Percentiles rank a stretch among this genome's conserved stretches.
phyloP scores from a whole-genome alignment of 768 basidiomycete species.

The Leccinum broughii region DNA sequence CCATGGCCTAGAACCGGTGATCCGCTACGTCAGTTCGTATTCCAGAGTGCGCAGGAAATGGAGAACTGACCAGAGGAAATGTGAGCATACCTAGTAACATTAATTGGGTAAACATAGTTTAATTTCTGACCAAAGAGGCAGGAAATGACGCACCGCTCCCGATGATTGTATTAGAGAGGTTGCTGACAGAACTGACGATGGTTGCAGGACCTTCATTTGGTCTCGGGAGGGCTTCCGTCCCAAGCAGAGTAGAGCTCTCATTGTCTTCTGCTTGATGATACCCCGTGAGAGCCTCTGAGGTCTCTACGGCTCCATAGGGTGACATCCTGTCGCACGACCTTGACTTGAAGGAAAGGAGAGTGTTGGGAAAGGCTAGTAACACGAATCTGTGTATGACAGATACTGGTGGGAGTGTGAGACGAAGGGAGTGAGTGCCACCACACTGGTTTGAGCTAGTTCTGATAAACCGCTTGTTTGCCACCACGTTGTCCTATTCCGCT shows the following conservation, averaged over 20 bases:
- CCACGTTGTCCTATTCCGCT: not conserved
- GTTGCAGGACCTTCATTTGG: constrained; percentile 66
- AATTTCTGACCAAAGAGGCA: not conserved
- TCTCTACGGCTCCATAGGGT: constrained; percentile 60
- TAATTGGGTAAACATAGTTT: not conserved
- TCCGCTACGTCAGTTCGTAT: not conserved
- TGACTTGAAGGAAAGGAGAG: constrained; percentile 2
- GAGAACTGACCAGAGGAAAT: constrained; percentile 66
- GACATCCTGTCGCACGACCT: constrained; percentile 63
- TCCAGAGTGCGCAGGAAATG: not conserved
- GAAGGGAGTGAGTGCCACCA: not conserved
- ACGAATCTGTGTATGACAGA: not conserved
- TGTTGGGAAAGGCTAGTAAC: not conserved
- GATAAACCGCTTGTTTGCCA: not conserved
- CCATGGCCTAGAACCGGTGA: constrained; percentile 64
- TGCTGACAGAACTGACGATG: constrained; percentile 69
- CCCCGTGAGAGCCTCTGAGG: constrained; percentile 17
- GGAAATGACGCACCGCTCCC: constrained; percentile 67
- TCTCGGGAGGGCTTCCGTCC: constrained; percentile 32
- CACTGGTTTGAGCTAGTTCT: not conserved
- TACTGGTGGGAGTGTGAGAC: not conserved
- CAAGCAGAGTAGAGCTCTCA: constrained; percentile 65
- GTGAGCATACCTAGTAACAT: constrained; percentile 73
- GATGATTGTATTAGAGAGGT: constrained; percentile 87
- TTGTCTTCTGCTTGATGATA: constrained; percentile 27